phyloP scores from a whole-genome alignment of 495 filamentous ascomycete species.

The Aspergillus ostianus region DNA sequence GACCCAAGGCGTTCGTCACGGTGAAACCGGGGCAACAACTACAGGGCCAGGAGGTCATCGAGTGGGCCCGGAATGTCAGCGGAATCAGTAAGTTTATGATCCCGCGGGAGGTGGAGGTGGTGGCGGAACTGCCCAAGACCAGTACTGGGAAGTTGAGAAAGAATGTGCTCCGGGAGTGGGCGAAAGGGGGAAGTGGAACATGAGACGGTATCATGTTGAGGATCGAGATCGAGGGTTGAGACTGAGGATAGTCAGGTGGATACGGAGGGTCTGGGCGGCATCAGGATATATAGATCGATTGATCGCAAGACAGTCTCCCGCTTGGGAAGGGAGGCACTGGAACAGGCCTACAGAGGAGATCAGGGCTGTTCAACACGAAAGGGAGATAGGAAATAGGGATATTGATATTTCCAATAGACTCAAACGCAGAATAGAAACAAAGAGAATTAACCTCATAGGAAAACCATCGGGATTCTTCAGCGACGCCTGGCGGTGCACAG shows the following conservation, averaged over 20 bases:
- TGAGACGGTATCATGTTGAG: conserved; percentile 3
- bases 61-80: conserved; percentile 78
- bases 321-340: conserved; percentile 2
- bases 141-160: conserved; percentile 96
- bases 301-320: neutral
- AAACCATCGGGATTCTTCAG: no score
- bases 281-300: conserved; percentile 1
- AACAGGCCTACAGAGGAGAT: neutral
- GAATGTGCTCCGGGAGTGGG: conserved; percentile 88
- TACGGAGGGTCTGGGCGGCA: no score
- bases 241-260: no score
- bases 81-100: conserved; percentile 93
- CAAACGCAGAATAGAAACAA: neutral
- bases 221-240: neutral
- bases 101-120: conserved; percentile 86
- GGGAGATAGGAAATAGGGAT: neutral
- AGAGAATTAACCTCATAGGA: no score
- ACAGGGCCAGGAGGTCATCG: conserved; percentile 69
- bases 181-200: conserved; percentile 41
- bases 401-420: neutral
- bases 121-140: conserved; percentile 89
- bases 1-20: conserved; percentile 91
- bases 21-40: conserved; percentile 61
- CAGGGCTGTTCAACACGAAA: neutral
- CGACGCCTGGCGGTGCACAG: neutral